Evolutionary conservation across 2,329 filamentous ascomycete genomes (phyloP).

Genomic region (Amphichorda felina): DNA sequence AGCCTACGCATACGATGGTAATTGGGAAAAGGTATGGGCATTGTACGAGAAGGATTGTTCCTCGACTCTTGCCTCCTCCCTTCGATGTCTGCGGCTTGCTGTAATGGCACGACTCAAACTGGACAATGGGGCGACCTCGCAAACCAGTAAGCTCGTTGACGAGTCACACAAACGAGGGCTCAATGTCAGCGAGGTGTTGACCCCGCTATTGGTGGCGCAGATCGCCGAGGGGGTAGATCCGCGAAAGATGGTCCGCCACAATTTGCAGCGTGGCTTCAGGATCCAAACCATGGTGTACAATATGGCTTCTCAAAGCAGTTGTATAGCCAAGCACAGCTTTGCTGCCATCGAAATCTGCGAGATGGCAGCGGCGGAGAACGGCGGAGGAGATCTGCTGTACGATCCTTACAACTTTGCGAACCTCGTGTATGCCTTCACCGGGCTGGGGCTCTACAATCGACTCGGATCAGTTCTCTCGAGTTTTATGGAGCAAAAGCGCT

Average conservation of each 20-base stretch:
- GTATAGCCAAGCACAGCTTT: conserved; percentile 7
- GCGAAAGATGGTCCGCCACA: conserved; percentile 12
- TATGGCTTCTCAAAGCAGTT: conserved; percentile 1
- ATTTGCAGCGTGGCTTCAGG: conserved; percentile 13
- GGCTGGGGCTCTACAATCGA: conserved; percentile 16
- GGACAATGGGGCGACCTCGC: conserved; percentile 13
- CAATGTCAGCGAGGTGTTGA: conserved; percentile 27
- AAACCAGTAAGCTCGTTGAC: conserved; percentile 26
- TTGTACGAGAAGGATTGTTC: conserved; percentile 25
- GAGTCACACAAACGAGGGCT: conserved; percentile 24
- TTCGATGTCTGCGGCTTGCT: conserved; percentile 32
- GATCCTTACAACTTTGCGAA: conserved; percentile 24
- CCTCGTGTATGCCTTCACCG: conserved; percentile 19
- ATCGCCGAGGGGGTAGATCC: conserved; percentile 19
- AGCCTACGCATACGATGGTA: conserved; percentile 18
- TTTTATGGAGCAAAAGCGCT: conserved; percentile 17
- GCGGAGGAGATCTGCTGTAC: conserved; percentile 21
- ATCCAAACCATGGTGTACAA: conserved; percentile 24
- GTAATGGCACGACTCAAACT: conserved; percentile 28
- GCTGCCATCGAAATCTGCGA: conserved; percentile 20
- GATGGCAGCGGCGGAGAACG: conserved; percentile 22
- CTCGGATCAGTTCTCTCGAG: conserved; percentile 16
- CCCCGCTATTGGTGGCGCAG: conserved; percentile 24
- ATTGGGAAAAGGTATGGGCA: conserved; percentile 18
- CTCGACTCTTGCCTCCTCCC: conserved; percentile 14